These are phyloP conservation scores for Dipteronia dyeriana DNA, from an alignment of 345 rosid genomes.

Conservation along the genomic window DNA sequence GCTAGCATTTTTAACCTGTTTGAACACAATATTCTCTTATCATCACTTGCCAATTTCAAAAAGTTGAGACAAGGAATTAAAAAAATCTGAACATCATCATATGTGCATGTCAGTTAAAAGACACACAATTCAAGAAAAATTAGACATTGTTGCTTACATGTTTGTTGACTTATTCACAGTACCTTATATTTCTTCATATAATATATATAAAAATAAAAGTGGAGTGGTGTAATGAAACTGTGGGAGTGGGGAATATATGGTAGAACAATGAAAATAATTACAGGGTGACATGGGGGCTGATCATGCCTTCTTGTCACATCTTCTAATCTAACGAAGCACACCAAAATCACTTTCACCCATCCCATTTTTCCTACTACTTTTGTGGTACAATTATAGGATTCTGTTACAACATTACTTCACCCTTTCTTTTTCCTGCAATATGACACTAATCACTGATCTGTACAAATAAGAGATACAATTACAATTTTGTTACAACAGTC, in stretches of 20 bases:
- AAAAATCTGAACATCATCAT: background rate
- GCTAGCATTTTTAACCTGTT: background rate
- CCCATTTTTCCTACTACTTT: background rate
- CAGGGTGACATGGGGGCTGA: background rate
- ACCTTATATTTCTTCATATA: no score
- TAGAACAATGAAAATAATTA: background rate
- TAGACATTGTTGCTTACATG: background rate
- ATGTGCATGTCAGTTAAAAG: background rate
- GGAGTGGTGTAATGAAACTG: no score
- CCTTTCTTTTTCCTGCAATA: no score
- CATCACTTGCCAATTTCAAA: conserved; percentile 2
- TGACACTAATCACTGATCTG: no score
- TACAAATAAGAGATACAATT: no score
- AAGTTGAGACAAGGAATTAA: background rate
- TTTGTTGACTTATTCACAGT: background rate
- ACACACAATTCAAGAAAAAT: conserved; percentile 5
- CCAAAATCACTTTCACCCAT: no score
- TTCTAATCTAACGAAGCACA: background rate
- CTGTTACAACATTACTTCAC: conserved; percentile 8
- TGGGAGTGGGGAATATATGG: background rate
- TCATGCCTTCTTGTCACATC: no score
- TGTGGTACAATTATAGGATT: background rate
- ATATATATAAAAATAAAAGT: no score
- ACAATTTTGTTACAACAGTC: no score
- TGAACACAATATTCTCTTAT: background rate